Evolutionary conservation across 352 stramenopile species (phyloP).

Genomic region (Phytophthora cactorum): DNA sequence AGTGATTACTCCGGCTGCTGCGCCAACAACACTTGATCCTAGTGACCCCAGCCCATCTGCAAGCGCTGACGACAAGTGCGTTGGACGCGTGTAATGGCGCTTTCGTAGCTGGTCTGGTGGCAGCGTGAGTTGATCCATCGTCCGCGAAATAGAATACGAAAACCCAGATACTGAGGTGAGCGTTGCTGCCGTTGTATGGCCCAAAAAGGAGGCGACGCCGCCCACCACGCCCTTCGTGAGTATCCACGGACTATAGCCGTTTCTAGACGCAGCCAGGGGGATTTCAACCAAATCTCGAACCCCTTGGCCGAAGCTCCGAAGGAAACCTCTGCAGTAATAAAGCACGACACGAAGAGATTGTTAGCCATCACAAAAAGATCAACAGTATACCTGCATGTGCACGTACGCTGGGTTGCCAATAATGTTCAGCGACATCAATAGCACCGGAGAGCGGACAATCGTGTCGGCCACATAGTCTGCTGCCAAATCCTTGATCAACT

Average conservation of each 20-base stretch:
- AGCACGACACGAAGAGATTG: not conserved
- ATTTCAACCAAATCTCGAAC: conserved; percentile 84
- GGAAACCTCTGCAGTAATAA: conserved; percentile 60
- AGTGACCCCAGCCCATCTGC: conserved; percentile 70
- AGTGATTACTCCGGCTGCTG: conserved; percentile 75
- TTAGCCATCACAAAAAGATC: conserved; percentile 9
- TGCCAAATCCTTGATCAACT: conserved; percentile 83
- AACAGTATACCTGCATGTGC: not conserved
- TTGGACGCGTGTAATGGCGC: conserved; percentile 72
- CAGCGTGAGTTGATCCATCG: conserved; percentile 82
- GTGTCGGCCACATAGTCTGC: conserved; percentile 84
- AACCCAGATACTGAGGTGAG: conserved; percentile 82
- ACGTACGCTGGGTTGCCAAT: conserved; percentile 87
- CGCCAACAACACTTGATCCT: conserved; percentile 78
- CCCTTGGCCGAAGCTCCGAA: conserved; percentile 71
- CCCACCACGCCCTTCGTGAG: conserved; percentile 75
- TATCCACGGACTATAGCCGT: conserved; percentile 81
- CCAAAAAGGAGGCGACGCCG: conserved; percentile 75
- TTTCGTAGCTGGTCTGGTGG: conserved; percentile 63
- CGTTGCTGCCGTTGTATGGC: conserved; percentile 69
- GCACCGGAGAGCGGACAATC: conserved; percentile 76
- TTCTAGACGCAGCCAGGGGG: conserved; percentile 62
- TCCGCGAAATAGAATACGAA: conserved; percentile 82
- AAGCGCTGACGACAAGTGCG: conserved; percentile 66
- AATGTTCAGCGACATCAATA: conserved; percentile 89